Conservation (phyloP, 1,284 basidiomycete species). For the Rhodotorula sp. region DNA sequence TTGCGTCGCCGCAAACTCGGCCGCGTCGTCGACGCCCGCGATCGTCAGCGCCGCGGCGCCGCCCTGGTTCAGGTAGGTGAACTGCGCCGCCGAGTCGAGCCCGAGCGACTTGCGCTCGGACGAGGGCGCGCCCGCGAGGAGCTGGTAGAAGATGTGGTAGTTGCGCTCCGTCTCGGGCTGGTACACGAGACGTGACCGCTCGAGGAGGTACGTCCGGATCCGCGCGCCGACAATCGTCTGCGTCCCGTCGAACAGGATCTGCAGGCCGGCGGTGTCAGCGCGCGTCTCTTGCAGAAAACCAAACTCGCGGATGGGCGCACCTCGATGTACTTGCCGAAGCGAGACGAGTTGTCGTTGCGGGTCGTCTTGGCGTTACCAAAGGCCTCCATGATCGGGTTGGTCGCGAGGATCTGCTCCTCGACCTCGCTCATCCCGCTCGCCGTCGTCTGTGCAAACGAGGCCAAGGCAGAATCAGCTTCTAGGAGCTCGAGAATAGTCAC, state of each 20-base stretch:
- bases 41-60: slow-evolving; percentile 82
- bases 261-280: not conserved
- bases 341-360: slow-evolving; percentile 97
- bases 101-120: slow-evolving; percentile 95
- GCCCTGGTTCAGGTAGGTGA: slow-evolving; percentile 91
- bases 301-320: slow-evolving; percentile 54
- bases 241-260: slow-evolving; percentile 93
- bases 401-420: slow-evolving; percentile 94
- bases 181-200: slow-evolving; percentile 95
- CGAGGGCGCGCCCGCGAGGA: slow-evolving; percentile 92
- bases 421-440: slow-evolving; percentile 76
- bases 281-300: fast-evolving
- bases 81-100: slow-evolving; percentile 80
- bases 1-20: slow-evolving; percentile 92
- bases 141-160: slow-evolving; percentile 99
- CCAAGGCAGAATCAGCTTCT: slow-evolving; percentile 15
- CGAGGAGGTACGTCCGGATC: slow-evolving; percentile 95
- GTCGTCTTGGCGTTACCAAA: slow-evolving; percentile 99
- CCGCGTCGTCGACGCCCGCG: slow-evolving; percentile 87
- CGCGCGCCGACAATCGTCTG: slow-evolving; percentile 97
- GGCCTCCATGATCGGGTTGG: slow-evolving; percentile 97
- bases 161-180: slow-evolving; percentile 96
- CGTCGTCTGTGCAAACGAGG: slow-evolving; percentile 43
- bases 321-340: slow-evolving; percentile 99
- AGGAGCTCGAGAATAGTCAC: not conserved